phyloP scores from a whole-genome alignment of 371 early-diverging fungal genomes.

The Lichtheimia hyalospora region DNA sequence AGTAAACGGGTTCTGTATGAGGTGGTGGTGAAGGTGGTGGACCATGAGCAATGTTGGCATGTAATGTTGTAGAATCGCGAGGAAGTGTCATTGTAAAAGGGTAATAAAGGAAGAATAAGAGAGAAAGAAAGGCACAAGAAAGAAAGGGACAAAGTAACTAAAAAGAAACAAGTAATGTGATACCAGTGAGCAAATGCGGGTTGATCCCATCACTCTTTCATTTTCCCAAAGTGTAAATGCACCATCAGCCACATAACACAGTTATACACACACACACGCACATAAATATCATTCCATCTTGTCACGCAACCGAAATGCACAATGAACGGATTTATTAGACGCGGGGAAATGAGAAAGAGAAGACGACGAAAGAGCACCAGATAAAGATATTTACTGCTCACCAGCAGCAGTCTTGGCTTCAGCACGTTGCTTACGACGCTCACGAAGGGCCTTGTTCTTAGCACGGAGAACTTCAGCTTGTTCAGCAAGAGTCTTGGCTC shows the following conservation, averaged over 20 bases:
- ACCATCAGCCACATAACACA: neutral
- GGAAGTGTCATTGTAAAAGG: neutral
- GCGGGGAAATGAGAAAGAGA: slow-evolving; percentile 1
- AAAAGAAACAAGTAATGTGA: slow-evolving; percentile 1
- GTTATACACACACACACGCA: neutral
- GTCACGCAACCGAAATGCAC: neutral
- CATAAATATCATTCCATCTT: neutral
- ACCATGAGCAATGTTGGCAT: neutral
- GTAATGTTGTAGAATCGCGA: neutral
- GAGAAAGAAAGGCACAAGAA: neutral
- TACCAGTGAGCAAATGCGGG: neutral
- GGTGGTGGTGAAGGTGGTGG: neutral
- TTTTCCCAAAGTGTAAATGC: neutral
- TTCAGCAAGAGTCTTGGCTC: slow-evolving; percentile 93
- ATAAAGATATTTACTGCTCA: slow-evolving; percentile 8
- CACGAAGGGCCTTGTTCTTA: slow-evolving; percentile 95
- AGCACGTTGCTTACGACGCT: slow-evolving; percentile 85
- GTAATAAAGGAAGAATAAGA: neutral
- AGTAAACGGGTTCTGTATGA: neutral
- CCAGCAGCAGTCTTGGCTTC: slow-evolving; percentile 81
- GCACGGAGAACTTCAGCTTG: slow-evolving; percentile 98
- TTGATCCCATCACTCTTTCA: neutral
- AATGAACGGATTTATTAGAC: slow-evolving; percentile 5
- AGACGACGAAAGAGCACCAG: neutral
- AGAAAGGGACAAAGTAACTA: neutral